These are phyloP conservation scores for Talaromyces sp. DNA, from an alignment of 2,329 filamentous ascomycete species.

Conservation along the genomic window DNA sequence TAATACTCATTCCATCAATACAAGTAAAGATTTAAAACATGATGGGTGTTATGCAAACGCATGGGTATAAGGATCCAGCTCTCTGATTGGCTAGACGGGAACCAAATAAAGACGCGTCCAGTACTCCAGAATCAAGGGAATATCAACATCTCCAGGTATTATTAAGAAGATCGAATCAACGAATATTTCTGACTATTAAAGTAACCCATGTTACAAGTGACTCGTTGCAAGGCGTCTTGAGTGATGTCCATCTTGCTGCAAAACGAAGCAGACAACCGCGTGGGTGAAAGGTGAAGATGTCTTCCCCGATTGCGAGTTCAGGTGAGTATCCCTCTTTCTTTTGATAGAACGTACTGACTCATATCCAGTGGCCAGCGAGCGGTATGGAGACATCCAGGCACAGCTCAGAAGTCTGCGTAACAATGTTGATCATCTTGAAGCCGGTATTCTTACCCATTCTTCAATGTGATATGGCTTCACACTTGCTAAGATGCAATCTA, in stretches of 20 bases:
- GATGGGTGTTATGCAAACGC: too few relatives aligned
- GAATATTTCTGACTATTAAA: neutral
- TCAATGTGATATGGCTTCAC: neutral
- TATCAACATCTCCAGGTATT: neutral
- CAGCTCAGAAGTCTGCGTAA: constrained; percentile 29
- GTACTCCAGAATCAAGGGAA: neutral
- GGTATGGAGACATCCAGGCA: constrained; percentile 8
- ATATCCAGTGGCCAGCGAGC: neutral
- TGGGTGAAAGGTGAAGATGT: neutral
- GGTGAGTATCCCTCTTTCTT: constrained; percentile 1
- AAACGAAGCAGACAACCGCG: neutral
- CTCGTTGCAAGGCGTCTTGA: neutral
- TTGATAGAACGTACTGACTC: neutral
- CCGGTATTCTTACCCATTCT: constrained; percentile 26
- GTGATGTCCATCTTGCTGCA: neutral
- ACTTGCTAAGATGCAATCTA: constrained; percentile 20
- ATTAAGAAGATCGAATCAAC: too few relatives aligned
- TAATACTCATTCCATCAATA: neutral
- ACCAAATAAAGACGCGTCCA: constrained; percentile 17
- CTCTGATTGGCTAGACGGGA: constrained; percentile 14
- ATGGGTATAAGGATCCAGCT: neutral
- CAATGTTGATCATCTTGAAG: constrained; percentile 37
- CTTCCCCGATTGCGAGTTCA: constrained; percentile 7
- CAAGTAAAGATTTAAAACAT: neutral
- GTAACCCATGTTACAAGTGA: neutral